Conservation (phyloP, 768 basidiomycete species). For the Serendipita sp. region DNA sequence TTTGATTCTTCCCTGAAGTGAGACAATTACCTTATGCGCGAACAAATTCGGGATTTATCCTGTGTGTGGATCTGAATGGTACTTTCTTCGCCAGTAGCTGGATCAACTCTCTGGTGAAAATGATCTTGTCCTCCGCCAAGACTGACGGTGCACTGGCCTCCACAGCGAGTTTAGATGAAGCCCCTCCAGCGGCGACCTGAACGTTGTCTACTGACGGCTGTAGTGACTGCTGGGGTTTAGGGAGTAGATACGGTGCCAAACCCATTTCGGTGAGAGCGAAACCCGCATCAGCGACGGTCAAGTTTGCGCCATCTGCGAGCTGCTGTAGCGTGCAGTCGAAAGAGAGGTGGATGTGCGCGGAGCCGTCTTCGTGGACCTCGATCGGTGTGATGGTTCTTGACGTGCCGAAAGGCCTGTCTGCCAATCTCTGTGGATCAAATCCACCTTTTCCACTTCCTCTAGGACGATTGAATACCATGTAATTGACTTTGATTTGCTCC, state of each 20-base stretch:
- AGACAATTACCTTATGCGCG: too few species aligned
- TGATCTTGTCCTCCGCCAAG: background rate
- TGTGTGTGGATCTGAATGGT: background rate
- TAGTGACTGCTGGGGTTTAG: background rate
- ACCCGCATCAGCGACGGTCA: background rate
- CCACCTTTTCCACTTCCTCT: background rate
- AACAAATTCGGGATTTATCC: background rate
- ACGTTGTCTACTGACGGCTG: background rate
- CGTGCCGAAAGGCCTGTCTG: background rate
- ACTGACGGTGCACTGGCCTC: background rate
- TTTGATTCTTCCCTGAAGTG: too few species aligned
- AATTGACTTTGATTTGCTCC: conserved; percentile 15
- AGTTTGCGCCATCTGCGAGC: background rate
- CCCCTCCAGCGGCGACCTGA: background rate
- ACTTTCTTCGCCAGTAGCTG: background rate
- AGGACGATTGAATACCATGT: conserved; percentile 13
- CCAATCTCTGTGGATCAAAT: background rate
- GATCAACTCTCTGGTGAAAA: background rate
- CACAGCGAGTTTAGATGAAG: background rate
- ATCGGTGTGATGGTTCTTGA: background rate
- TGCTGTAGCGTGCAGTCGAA: conserved; percentile 4
- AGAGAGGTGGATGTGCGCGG: background rate
- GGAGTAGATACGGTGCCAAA: background rate
- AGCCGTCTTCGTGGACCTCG: background rate
- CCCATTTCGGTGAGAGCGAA: background rate